Base-by-base conservation (phyloP, 345 rosid genomes). In the Ceriops zippeliana region DNA sequence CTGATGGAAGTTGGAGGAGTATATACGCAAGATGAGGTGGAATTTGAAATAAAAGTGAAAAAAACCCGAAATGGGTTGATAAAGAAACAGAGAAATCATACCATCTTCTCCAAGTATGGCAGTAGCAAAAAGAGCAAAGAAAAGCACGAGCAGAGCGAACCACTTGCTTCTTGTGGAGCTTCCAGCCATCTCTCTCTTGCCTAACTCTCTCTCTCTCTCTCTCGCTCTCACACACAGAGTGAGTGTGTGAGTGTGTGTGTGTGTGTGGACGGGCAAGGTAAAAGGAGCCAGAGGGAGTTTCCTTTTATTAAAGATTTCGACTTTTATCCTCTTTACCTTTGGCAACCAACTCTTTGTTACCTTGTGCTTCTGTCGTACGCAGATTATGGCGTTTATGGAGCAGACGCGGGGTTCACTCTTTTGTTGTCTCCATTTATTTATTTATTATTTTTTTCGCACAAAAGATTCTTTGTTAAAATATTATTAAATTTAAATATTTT, bases 31-130 rank as follows among this genome's bases (percentile, higher is more conserved):
- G 15, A 15, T 38, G 58, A 54, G 28, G 24, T 9, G 58, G 28
- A 22, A 54, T 54, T 22, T 3, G 27, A 54, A 54, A 54, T 54
- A 10, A 59, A 26, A 53, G 16, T 0, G 58, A 49, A 9, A 49
- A 51, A 38, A 24, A 24, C 1, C 20, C 20, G n/a, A 46, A 37
- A 31, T 46, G 6, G 59, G 8, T 9, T 68, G 11, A 15, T 6
- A 24, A 68, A 32, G 30, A 15, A 24, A 19, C 63, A 35, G 64
- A 47, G 52, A 58, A 62, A 76, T 32, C 80, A 31, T 85, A 91
- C 97, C 97, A 77, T 91, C 97, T 58, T 89, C 90, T 2, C 81
- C 87, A 1, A 47, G 46, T 11, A 79, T 79, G 52, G 85, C 57
- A 53, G 87, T 7, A 30, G 86, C 69, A 22, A 75, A 80, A 67